Percentiles rank a stretch among this genome's conserved stretches.
Conservation (phyloP, 495 filamentous ascomycete genomes). For the Entonaema liquescens region DNA sequence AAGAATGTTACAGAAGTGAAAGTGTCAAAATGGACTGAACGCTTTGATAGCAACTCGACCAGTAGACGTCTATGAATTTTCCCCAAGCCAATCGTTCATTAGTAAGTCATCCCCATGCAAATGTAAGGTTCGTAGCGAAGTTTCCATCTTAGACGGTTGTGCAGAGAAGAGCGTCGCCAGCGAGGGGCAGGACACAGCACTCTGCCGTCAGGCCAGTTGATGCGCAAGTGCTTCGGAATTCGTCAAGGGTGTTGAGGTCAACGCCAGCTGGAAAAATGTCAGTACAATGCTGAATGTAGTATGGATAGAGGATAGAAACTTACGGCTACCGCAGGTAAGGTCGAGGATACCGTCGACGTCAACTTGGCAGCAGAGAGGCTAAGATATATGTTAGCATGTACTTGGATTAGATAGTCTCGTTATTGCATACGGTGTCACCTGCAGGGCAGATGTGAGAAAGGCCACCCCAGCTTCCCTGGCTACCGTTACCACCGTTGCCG, state of each 20-base stretch:
- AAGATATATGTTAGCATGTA: slow-evolving; percentile 3
- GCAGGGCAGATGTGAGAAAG: slow-evolving; percentile 21
- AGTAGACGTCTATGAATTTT: slow-evolving; percentile 15
- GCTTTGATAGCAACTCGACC: neutral
- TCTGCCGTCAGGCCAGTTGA: slow-evolving; percentile 25
- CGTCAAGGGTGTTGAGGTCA: slow-evolving; percentile 24
- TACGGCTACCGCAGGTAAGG: slow-evolving; percentile 33
- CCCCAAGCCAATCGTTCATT: slow-evolving; percentile 23
- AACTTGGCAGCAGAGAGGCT: slow-evolving; percentile 39
- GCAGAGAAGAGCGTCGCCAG: slow-evolving; percentile 30
- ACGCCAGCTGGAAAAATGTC: slow-evolving; percentile 13
- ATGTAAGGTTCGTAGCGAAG: neutral
- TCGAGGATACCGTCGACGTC: slow-evolving; percentile 31
- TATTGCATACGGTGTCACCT: slow-evolving; percentile 12
- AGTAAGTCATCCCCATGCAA: slow-evolving; percentile 12
- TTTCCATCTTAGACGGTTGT: slow-evolving; percentile 10
- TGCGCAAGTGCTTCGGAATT: slow-evolving; percentile 20
- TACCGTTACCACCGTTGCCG: neutral
- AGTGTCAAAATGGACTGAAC: neutral
- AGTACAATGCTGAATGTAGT: neutral
- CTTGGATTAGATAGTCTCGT: neutral
- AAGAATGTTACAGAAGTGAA: slow-evolving; percentile 35
- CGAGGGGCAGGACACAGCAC: slow-evolving; percentile 23
- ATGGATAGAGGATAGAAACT: slow-evolving; percentile 1
- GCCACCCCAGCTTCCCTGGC: neutral